A percentile compares a stretch with the other conserved stretches of the same genome.
Conservation (phyloP, 1,139 yeast genomes). For the Scheffersomyces parashehatae region DNA sequence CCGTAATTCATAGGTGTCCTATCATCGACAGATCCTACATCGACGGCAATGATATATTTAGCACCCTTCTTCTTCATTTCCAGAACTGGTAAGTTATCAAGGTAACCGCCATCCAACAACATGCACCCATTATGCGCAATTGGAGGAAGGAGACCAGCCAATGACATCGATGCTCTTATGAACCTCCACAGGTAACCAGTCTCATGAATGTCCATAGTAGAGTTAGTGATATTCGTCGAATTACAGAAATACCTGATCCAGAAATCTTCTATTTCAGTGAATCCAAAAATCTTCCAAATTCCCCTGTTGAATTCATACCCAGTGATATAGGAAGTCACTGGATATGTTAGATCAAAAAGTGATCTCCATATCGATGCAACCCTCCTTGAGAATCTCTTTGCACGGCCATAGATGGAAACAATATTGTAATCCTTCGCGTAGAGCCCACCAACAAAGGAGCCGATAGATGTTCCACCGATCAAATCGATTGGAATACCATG, state of each 20-base stretch:
- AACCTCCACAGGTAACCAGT: constrained; percentile 95
- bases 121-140: constrained; percentile 86
- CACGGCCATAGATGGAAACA: constrained; percentile 87
- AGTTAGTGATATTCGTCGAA: constrained; percentile 94
- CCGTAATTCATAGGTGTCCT: constrained; percentile 90
- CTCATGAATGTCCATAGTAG: constrained; percentile 92
- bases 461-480: constrained; percentile 95
- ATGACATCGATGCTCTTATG: constrained; percentile 93
- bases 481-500: constrained; percentile 92
- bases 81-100: constrained; percentile 87
- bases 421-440: constrained; percentile 91
- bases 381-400: constrained; percentile 82
- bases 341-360: constrained; percentile 81
- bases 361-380: constrained; percentile 87
- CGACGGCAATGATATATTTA: constrained; percentile 87
- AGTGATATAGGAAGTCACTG: constrained; percentile 90
- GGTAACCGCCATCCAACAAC: constrained; percentile 94
- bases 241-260: constrained; percentile 90
- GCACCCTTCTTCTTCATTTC: constrained; percentile 93
- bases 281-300: constrained; percentile 93
- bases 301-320: constrained; percentile 98
- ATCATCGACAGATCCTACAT: constrained; percentile 94
- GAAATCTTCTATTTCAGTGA: constrained; percentile 89
- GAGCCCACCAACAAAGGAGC: constrained; percentile 92
- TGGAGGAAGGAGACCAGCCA: constrained; percentile 92